Evolutionary conservation across 2,329 filamentous ascomycete genomes (phyloP).

Genomic region (Stylonectria norvegica): DNA sequence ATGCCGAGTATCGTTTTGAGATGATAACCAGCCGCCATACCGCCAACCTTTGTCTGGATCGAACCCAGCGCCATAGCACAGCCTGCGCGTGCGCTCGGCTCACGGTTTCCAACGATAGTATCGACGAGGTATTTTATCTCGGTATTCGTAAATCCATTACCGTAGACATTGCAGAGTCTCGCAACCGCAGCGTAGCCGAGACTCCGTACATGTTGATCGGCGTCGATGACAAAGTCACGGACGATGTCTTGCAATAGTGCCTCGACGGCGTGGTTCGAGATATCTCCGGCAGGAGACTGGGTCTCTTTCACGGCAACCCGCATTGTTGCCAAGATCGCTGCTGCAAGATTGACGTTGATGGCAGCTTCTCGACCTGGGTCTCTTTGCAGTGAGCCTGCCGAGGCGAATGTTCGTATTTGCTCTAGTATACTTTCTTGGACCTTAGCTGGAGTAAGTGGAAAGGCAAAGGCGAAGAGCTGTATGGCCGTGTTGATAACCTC

Average conservation of each 20-base stretch:
- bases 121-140: slow-evolving; percentile 92
- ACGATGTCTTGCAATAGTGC: slow-evolving; percentile 76
- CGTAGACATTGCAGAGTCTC: slow-evolving; percentile 77
- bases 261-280: slow-evolving; percentile 73
- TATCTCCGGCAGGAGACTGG: slow-evolving; percentile 65
- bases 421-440: slow-evolving; percentile 96
- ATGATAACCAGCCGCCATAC: slow-evolving; percentile 95
- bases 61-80: slow-evolving; percentile 91
- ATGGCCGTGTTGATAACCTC: slow-evolving; percentile 95
- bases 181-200: slow-evolving; percentile 84
- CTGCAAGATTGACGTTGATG: slow-evolving; percentile 84
- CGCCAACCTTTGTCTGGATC: slow-evolving; percentile 92
- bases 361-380: slow-evolving; percentile 87
- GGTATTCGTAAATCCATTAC: slow-evolving; percentile 81
- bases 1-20: slow-evolving; percentile 97
- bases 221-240: slow-evolving; percentile 71
- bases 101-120: slow-evolving; percentile 88
- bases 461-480: slow-evolving; percentile 84
- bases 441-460: slow-evolving; percentile 83
- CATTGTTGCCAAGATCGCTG: slow-evolving; percentile 74
- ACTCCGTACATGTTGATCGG: slow-evolving; percentile 80
- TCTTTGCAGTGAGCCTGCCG: slow-evolving; percentile 72
- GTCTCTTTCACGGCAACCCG: slow-evolving; percentile 84
- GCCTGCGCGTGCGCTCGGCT: slow-evolving; percentile 88
- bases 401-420: slow-evolving; percentile 86